A percentile compares a stretch with the other conserved stretches of the same genome.
Evolutionary conservation across 192 early-diverging fungal species (phyloP).

Genomic region (Rhizoclosmatium globosum): DNA sequence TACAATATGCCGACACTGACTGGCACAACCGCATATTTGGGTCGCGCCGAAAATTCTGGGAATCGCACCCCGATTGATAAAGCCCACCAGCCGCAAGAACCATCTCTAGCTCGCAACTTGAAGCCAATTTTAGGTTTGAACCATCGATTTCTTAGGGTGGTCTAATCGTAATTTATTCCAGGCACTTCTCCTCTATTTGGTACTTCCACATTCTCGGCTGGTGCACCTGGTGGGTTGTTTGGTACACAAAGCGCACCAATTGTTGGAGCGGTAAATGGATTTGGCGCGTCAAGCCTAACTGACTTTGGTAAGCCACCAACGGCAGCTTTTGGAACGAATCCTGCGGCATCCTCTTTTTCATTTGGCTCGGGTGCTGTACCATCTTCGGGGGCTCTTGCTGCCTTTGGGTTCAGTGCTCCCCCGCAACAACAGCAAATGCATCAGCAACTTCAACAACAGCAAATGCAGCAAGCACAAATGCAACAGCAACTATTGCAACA

Average conservation of each 20-base stretch:
- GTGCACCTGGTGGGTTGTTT: too few relatives aligned
- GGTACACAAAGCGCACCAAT: background rate
- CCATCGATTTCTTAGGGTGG: background rate
- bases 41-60: conserved; percentile 3
- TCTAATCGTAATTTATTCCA: background rate
- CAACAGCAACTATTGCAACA: too few relatives aligned
- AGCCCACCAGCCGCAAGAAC: background rate
- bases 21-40: conserved; percentile 18
- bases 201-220: too few relatives aligned
- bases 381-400: too few relatives aligned
- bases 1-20: conserved; percentile 19
- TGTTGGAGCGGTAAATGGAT: background rate
- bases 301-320: too few relatives aligned
- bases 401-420: too few relatives aligned
- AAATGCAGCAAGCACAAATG: too few relatives aligned
- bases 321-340: background rate
- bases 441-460: too few relatives aligned
- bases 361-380: too few relatives aligned
- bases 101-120: background rate
- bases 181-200: too few relatives aligned
- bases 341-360: background rate
- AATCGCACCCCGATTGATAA: conserved; percentile 4
- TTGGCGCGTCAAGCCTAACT: background rate
- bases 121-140: background rate
- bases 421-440: too few relatives aligned